Conservation (phyloP, 306 rosid genomes). For the Fagus crenata region DNA sequence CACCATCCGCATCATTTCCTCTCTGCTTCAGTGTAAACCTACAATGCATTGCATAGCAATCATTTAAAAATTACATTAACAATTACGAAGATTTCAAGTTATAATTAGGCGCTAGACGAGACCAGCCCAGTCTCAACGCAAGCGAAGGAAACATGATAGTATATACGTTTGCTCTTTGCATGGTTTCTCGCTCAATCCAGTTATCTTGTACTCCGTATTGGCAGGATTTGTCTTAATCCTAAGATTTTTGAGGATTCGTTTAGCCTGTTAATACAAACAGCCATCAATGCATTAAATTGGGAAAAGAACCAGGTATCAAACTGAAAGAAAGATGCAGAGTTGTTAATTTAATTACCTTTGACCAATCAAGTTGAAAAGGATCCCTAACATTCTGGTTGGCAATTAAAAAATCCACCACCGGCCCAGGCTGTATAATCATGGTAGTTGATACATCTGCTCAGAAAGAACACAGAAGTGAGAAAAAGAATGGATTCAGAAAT, state of each 20-base stretch:
- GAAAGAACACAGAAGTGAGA: no score
- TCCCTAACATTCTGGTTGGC: slow-evolving; percentile 73
- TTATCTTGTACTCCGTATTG: slow-evolving; percentile 74
- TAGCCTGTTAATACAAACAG: slow-evolving; percentile 57
- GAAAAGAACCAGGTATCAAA: background rate
- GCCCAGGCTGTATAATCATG: slow-evolving; percentile 83
- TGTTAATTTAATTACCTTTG: slow-evolving; percentile 50
- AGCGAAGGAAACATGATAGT: background rate
- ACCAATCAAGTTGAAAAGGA: slow-evolving; percentile 75
- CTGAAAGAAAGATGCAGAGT: background rate
- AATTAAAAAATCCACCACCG: slow-evolving; percentile 86
- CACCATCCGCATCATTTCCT: slow-evolving; percentile 45
- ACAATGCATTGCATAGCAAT: background rate
- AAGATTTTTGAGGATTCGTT: slow-evolving; percentile 72
- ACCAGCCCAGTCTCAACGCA: background rate
- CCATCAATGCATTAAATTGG: background rate
- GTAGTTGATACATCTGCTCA: slow-evolving; percentile 87
- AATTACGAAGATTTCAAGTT: background rate
- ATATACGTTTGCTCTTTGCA: slow-evolving; percentile 73
- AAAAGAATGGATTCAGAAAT: no score
- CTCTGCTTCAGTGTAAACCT: slow-evolving; percentile 68
- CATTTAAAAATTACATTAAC: background rate
- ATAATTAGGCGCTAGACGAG: no score
- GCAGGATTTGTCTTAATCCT: slow-evolving; percentile 70
- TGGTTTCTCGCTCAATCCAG: slow-evolving; percentile 76